phyloP scores from a whole-genome alignment of 2,329 filamentous ascomycete genomes.

The Fusarium odoratissimum region DNA sequence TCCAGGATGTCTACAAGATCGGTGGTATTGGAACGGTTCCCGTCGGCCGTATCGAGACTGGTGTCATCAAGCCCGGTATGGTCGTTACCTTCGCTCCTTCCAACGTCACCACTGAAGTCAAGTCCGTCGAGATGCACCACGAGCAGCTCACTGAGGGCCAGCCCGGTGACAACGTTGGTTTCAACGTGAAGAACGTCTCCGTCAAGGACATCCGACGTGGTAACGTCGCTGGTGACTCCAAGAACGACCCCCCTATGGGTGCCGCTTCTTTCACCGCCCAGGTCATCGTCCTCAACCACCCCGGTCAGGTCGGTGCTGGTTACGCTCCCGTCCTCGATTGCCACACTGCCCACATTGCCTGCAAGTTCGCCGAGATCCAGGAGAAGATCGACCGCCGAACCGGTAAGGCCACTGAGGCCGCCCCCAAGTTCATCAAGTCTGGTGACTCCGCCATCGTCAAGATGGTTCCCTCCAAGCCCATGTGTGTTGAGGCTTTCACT shows the following conservation, averaged over 20 bases:
- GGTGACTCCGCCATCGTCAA: constrained; percentile 99
- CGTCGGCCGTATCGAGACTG: constrained; percentile 99
- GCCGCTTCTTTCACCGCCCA: constrained; percentile 98
- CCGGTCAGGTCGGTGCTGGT: constrained; percentile 98
- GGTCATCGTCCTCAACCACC: constrained; percentile 99
- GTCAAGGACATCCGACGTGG: constrained; percentile 99
- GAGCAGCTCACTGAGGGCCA: constrained; percentile 95
- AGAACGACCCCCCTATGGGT: constrained; percentile 95
- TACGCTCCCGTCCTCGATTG: constrained; percentile 99
- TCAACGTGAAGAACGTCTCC: constrained; percentile 99
- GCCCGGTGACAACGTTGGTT: constrained; percentile 99
- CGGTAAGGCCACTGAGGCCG: constrained; percentile 92
- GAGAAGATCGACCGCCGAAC: constrained; percentile 99
- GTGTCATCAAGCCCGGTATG: constrained; percentile 90
- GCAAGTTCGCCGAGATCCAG: constrained; percentile 99
- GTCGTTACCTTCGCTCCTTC: constrained; percentile 98
- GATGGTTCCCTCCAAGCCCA: constrained; percentile 99
- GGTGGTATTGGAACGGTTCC: constrained; percentile 99
- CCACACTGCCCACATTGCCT: constrained; percentile 99
- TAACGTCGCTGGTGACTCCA: constrained; percentile 99
- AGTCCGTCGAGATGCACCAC: constrained; percentile 99
- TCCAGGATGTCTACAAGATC: constrained; percentile 99
- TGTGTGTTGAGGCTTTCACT: constrained; percentile 99
- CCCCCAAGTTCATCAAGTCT: constrained; percentile 99
- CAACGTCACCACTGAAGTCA: constrained; percentile 99